Percentiles rank a stretch among this genome's conserved stretches.
Conservation (phyloP, 192 early-diverging fungal genomes). For the Linnemannia elongata region DNA sequence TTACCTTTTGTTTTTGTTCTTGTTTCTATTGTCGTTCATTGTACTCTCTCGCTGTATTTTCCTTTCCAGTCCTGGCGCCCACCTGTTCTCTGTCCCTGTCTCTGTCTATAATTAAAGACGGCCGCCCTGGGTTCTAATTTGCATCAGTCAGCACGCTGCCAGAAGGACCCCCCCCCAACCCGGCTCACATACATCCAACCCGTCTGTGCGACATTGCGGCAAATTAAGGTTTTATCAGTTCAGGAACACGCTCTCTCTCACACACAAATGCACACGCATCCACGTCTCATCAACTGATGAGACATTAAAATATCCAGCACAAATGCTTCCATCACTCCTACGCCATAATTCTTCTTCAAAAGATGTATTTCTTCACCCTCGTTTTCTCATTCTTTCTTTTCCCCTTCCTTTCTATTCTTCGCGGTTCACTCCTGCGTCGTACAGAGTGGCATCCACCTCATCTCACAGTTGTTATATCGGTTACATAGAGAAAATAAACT, state of each 20-base stretch:
- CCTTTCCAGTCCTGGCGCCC: neutral
- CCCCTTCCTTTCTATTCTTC: neutral
- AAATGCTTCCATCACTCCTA: too few relatives aligned
- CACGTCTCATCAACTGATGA: too few relatives aligned
- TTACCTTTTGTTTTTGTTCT: too few relatives aligned
- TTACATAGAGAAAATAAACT: too few relatives aligned
- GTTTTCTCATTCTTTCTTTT: neutral
- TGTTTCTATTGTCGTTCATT: constrained; percentile 1
- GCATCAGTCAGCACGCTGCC: neutral
- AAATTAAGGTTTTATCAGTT: neutral
- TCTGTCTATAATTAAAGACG: neutral
- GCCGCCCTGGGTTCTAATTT: neutral
- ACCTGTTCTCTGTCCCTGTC: neutral
- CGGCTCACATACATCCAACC: neutral
- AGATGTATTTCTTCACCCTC: too few relatives aligned
- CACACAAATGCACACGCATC: too few relatives aligned
- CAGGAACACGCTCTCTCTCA: neutral
- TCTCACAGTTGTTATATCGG: too few relatives aligned
- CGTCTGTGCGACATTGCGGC: neutral
- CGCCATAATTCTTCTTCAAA: neutral
- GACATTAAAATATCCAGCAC: too few relatives aligned
- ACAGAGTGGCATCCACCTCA: too few relatives aligned
- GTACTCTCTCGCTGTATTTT: neutral
- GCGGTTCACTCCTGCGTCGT: too few relatives aligned
- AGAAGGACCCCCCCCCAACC: neutral